Base-by-base conservation (phyloP, 176 grass and related monocot genomes). In the Musa schizocarpa region DNA sequence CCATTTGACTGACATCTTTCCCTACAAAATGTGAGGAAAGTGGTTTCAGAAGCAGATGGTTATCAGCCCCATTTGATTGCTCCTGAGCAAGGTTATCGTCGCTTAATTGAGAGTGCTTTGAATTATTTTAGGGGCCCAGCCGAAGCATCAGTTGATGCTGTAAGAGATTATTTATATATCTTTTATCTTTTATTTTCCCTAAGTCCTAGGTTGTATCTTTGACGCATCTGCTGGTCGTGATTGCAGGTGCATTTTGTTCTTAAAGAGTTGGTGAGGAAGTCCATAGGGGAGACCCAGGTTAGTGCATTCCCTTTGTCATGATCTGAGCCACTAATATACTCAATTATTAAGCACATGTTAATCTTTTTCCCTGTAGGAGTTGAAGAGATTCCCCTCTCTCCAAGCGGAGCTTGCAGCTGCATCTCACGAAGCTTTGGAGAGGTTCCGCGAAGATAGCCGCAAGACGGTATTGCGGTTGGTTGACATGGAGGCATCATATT, bases 21-120 rank as follows among this genome's bases (percentile, higher is more conserved):
- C 11, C 27, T 93, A 54, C 86, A 93, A 83, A 93, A 98, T 83
- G 94, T 98, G 53, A 98, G 85, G 78, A 84, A 86, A 76, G 82
- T 93, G 73, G 77, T 98, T 21, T 98, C 94, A 65, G 84, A 98
- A 81, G 94, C 94, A 74, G 94, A 98, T 79, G 90, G 94, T 59
- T 98, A 98, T 81, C 94, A 93, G 62, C 94, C 94, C 50, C 94
- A 98, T 72, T 82, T 98, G 80, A 89, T 98, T 83, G 94, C 94
- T 88, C 94, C 94, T 65, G 94, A 98, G 77, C 94, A 98, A 83
- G 94, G 94, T 54, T 98, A 93, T 53, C 90, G 94, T 23, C 90
- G 86, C 75, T 62, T 98, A 50, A 98, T 98, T 66, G 90, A 98
- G 69, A 89, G 90, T 87, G 57, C 88, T 87, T 88, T 98, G 54